phyloP scores from a whole-genome alignment of 2,329 filamentous ascomycete genomes.

The Penicillium sp. region DNA sequence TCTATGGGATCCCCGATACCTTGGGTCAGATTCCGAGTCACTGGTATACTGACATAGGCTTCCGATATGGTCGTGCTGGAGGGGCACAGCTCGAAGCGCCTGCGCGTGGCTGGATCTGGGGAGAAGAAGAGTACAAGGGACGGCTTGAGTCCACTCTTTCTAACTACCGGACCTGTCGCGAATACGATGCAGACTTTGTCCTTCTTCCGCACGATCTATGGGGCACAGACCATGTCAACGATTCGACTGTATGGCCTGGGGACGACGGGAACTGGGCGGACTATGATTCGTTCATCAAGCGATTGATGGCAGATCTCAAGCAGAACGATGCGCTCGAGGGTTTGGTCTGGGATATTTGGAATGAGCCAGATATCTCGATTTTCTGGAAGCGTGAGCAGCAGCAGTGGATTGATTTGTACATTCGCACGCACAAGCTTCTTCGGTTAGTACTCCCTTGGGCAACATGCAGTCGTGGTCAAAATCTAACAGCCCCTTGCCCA shows the following conservation, averaged over 20 bases:
- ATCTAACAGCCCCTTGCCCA: not conserved
- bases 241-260: constrained; percentile 50
- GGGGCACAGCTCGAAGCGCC: constrained; percentile 46
- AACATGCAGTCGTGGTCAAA: not conserved
- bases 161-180: constrained; percentile 51
- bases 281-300: constrained; percentile 50
- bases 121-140: constrained; percentile 36
- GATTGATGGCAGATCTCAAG: constrained; percentile 28
- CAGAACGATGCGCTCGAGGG: constrained; percentile 35
- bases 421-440: constrained; percentile 43
- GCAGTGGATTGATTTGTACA: constrained; percentile 50
- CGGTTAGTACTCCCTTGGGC: constrained; percentile 29
- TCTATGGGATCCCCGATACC: constrained; percentile 50
- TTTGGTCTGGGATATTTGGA: constrained; percentile 58
- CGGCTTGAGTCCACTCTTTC: constrained; percentile 51
- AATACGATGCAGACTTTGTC: constrained; percentile 51
- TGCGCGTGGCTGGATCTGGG: constrained; percentile 46
- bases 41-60: constrained; percentile 47
- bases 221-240: constrained; percentile 53
- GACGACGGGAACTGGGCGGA: constrained; percentile 55
- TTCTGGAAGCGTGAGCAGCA: constrained; percentile 44
- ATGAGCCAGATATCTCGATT: constrained; percentile 52
- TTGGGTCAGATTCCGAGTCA: constrained; percentile 43
- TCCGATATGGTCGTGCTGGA: constrained; percentile 46
- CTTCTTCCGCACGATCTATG: constrained; percentile 54